phyloP scores from a whole-genome alignment of 371 early-diverging fungal genomes.

The Lichtheimia corymbifera region DNA sequence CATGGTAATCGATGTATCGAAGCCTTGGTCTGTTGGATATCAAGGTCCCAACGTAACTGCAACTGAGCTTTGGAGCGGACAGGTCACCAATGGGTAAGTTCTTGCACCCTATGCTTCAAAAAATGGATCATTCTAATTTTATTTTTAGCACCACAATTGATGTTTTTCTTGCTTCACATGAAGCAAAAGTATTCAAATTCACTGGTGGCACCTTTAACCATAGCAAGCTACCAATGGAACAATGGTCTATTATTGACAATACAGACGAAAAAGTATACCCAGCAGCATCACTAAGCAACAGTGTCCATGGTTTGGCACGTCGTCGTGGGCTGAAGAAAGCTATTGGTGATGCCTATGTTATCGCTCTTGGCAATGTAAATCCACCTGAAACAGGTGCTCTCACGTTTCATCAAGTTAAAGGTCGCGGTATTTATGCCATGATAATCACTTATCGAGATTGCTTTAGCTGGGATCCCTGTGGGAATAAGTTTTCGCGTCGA shows the following conservation, averaged over 20 bases:
- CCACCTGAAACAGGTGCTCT: slow-evolving; percentile 16
- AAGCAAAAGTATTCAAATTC: no score
- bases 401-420: slow-evolving; percentile 12
- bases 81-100: not conserved
- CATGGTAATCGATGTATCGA: slow-evolving; percentile 1
- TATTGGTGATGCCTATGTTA: slow-evolving; percentile 12
- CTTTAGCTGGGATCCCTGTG: slow-evolving; percentile 21
- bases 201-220: no score
- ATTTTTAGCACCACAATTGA: no score
- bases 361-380: slow-evolving; percentile 23
- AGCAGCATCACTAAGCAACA: slow-evolving; percentile 14
- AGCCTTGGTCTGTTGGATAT: not conserved
- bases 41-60: not conserved
- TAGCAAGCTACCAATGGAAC: not conserved
- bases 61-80: not conserved
- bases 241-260: not conserved
- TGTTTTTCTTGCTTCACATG: no score
- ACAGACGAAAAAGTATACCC: no score
- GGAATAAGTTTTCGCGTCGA: slow-evolving; percentile 18
- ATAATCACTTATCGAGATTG: slow-evolving; percentile 15
- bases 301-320: slow-evolving; percentile 17
- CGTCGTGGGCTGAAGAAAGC: slow-evolving; percentile 13
- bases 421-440: slow-evolving; percentile 8
- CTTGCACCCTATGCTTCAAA: no score
- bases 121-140: no score